Evolutionary conservation across 495 filamentous ascomycete genomes (phyloP).

Genomic region (Neurospora africana): DNA sequence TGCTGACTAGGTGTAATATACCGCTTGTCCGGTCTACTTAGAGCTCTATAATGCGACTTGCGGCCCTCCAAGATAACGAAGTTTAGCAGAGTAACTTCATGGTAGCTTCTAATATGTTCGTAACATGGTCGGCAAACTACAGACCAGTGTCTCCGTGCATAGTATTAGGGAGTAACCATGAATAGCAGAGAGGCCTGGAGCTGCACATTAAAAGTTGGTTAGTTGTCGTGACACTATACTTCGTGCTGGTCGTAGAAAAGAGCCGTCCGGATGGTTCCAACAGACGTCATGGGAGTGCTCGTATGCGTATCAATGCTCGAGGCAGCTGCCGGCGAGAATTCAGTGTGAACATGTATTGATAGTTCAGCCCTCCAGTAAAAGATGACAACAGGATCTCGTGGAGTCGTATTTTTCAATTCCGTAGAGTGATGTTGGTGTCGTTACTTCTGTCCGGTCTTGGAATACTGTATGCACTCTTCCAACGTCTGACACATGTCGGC

Average conservation of each 20-base stretch:
- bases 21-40: not conserved
- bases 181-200: not conserved
- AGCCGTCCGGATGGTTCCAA: not conserved
- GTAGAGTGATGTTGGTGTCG: not conserved
- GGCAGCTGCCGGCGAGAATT: not conserved
- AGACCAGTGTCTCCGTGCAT: not conserved
- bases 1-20: not conserved
- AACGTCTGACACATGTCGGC: not conserved
- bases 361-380: not conserved
- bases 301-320: not conserved
- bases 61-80: not conserved
- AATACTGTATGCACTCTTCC: not conserved
- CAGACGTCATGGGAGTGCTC: not conserved
- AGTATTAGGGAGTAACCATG: not conserved
- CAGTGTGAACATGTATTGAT: not conserved
- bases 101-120: not conserved
- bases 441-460: not conserved
- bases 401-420: not conserved
- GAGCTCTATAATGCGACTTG: not conserved
- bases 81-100: not conserved
- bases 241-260: not conserved
- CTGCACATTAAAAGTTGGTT: not conserved
- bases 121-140: not conserved
- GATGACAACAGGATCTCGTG: not conserved
- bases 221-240: not conserved